phyloP scores from a whole-genome alignment of 2,329 filamentous ascomycete species.

The Podosphaera fusca region DNA sequence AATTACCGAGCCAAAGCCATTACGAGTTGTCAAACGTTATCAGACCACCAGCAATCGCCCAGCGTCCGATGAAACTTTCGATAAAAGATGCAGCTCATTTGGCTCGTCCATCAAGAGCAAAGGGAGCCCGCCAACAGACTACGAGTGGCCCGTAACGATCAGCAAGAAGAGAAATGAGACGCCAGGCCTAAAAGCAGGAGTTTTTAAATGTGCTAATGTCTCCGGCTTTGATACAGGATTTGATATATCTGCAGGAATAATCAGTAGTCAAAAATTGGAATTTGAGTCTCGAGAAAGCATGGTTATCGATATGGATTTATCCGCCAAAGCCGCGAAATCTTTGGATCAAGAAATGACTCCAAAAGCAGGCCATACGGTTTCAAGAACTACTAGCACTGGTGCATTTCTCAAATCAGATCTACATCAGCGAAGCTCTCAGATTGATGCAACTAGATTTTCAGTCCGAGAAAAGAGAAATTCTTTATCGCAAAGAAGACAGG shows the following conservation, averaged over 20 bases:
- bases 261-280: neutral
- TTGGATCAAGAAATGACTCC: slow-evolving; percentile 11
- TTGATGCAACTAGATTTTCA: slow-evolving; percentile 6
- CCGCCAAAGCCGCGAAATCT: neutral
- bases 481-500: neutral
- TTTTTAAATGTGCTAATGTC: neutral
- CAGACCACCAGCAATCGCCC: slow-evolving; percentile 12
- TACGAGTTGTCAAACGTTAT: slow-evolving; percentile 26
- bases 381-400: slow-evolving; percentile 10
- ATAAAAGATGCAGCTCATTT: slow-evolving; percentile 8
- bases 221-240: neutral
- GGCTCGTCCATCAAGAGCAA: slow-evolving; percentile 9
- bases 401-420: slow-evolving; percentile 12
- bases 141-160: slow-evolving; percentile 14
- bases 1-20: slow-evolving; percentile 20
- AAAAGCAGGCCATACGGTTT: slow-evolving; percentile 7
- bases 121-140: slow-evolving; percentile 11
- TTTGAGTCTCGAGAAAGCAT: neutral
- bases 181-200: neutral
- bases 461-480: slow-evolving; percentile 5
- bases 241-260: too few species aligned
- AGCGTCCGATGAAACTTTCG: slow-evolving; percentile 7
- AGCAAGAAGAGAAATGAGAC: slow-evolving; percentile 10
- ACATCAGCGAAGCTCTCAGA: slow-evolving; percentile 5
- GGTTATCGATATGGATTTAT: neutral